Evolutionary conservation across 345 rosid genomes (phyloP).

Genomic region (Populus simonii): DNA sequence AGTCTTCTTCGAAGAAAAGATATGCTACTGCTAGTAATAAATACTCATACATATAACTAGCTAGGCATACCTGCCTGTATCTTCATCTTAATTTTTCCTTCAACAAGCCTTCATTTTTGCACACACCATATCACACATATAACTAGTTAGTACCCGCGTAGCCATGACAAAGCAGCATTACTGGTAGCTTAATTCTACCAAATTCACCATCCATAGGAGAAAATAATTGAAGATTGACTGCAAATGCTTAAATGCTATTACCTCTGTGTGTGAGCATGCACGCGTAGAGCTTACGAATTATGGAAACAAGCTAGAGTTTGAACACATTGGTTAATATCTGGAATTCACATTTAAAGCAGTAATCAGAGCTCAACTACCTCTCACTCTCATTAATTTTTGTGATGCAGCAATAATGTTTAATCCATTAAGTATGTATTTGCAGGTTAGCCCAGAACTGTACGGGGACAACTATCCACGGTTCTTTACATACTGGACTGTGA

Average conservation of each 20-base stretch:
- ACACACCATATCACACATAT: too few relatives aligned
- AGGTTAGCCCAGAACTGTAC: slow-evolving; percentile 96
- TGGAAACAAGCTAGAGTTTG: not conserved
- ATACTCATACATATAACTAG: too few relatives aligned
- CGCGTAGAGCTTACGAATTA: not conserved
- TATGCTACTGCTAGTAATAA: too few relatives aligned
- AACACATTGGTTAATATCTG: not conserved
- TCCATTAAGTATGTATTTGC: slow-evolving; percentile 22
- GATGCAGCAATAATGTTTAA: not conserved
- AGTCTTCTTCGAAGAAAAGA: not conserved
- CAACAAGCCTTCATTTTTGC: not conserved
- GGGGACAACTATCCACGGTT: slow-evolving; percentile 95
- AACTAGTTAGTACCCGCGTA: too few relatives aligned
- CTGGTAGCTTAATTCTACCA: too few relatives aligned
- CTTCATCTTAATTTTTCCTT: not conserved
- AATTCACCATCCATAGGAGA: too few relatives aligned
- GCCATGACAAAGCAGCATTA: too few relatives aligned
- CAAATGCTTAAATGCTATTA: too few relatives aligned
- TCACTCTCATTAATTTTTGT: slow-evolving; percentile 12
- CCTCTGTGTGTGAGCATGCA: not conserved
- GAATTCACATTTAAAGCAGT: slow-evolving; percentile 33
- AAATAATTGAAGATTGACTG: too few relatives aligned
- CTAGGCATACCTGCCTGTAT: not conserved
- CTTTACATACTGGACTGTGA: slow-evolving; percentile 98
- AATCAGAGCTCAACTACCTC: slow-evolving; percentile 32